Conservation (phyloP, 371 early-diverging fungal genomes). For the Mortierella sp. region DNA sequence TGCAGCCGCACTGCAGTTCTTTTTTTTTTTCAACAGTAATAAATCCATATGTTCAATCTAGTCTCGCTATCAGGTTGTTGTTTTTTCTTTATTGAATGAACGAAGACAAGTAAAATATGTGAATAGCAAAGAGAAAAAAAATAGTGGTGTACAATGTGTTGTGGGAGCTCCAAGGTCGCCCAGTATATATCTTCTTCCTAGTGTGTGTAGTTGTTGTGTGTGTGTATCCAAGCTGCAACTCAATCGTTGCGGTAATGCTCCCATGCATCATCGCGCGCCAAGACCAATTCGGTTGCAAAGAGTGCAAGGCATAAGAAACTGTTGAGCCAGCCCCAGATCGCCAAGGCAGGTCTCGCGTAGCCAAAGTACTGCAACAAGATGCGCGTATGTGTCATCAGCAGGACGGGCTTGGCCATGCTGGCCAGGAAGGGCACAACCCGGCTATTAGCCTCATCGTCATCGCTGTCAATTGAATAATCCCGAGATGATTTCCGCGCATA, state of each 20-base stretch:
- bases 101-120: background rate
- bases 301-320: conserved; percentile 45
- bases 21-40: background rate
- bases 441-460: conserved; percentile 10
- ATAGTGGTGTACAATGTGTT: background rate
- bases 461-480: conserved; percentile 19
- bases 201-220: background rate
- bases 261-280: conserved; percentile 53
- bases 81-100: background rate
- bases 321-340: conserved; percentile 55
- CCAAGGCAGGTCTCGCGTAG: conserved; percentile 40
- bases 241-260: conserved; percentile 40
- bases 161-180: too few species aligned
- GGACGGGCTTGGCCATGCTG: conserved; percentile 49
- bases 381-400: conserved; percentile 51
- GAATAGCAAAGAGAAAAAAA: background rate
- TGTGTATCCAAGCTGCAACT: background rate
- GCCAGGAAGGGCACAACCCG: conserved; percentile 37
- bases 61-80: background rate
- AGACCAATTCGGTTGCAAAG: conserved; percentile 42
- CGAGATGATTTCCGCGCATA: conserved; percentile 20
- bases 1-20: background rate
- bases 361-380: conserved; percentile 52
- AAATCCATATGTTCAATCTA: background rate
- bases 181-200: too few species aligned